These are phyloP conservation scores for Boehmeria nivea DNA, from an alignment of 306 rosid species.

Conservation along the genomic window DNA sequence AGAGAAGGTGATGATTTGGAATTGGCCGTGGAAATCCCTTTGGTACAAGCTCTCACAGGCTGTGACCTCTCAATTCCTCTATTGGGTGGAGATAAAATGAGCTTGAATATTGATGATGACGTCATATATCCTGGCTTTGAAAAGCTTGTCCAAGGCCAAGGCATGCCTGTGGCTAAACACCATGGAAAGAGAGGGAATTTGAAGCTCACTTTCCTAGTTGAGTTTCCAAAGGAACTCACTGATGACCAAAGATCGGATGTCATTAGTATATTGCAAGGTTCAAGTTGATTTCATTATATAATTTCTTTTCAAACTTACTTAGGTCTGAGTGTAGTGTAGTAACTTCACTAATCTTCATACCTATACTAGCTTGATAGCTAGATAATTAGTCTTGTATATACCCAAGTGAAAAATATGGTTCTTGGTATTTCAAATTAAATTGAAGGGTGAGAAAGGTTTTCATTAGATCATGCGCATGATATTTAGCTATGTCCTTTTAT, in stretches of 20 bases:
- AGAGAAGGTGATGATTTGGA: slow-evolving; percentile 82
- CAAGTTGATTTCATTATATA: slow-evolving; percentile 7
- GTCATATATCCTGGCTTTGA: slow-evolving; percentile 54
- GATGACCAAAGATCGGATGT: slow-evolving; percentile 49
- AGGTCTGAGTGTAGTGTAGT: no score
- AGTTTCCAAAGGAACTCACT: slow-evolving; percentile 57
- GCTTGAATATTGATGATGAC: slow-evolving; percentile 39
- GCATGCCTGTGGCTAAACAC: slow-evolving; percentile 53
- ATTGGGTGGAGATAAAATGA: slow-evolving; percentile 53
- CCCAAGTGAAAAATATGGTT: no score
- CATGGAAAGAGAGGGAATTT: slow-evolving; percentile 56
- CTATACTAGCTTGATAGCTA: no score
- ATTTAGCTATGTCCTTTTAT: no score
- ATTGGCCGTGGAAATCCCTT: slow-evolving; percentile 45
- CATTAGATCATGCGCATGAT: not conserved
- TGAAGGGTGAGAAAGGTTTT: no score
- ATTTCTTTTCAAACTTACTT: not conserved
- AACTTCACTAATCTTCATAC: no score
- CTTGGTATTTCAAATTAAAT: no score
- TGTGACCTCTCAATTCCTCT: slow-evolving; percentile 53
- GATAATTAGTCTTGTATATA: no score
- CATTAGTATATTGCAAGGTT: slow-evolving; percentile 40
- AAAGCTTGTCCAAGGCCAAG: slow-evolving; percentile 49
- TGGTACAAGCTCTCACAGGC: slow-evolving; percentile 66
- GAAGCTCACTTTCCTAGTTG: slow-evolving; percentile 50